Evolutionary conservation across 768 basidiomycete genomes (phyloP), one percentile per base, ranked within the genome.

Genomic region (Rhodotorula taiwanensis): DNA sequence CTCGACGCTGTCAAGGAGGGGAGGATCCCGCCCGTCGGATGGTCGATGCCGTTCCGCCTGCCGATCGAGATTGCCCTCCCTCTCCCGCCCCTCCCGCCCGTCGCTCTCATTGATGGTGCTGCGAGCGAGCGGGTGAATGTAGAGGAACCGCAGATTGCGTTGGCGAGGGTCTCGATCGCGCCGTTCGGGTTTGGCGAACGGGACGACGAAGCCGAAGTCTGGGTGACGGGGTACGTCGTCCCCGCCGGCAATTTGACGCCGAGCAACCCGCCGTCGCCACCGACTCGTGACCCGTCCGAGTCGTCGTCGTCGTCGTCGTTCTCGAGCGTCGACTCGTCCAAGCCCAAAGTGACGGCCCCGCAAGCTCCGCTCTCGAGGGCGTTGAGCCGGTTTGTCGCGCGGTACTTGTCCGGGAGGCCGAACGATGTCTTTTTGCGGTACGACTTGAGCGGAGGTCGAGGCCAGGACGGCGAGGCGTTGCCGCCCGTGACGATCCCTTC

Each of bases 21-120:
- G 25, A 52, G 36, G 5, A 28, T 56, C 15, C 52, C 68, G 7
- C 31, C 49, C 10, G 25, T 70, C 58, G 52, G 60, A 20, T 70
- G 47, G 39, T 60, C 57, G 27, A 39, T 70, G 49, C 68, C 68
- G 0, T 70, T 62, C 68, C 54, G 55, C 28, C 31, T 70, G 25
- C 68, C 68, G 39, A 36, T 70, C 58, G 41, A 64, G 39, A 31
- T 70, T 34, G 42, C 31, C 31, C 57, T 69, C 21, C 57, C 68
- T 1, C 56, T 62, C 33, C 63, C 62, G 11, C 49, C 52, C 18
- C 30, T 27, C 10, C 48, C 58, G 2, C 5, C 41, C 11, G 21
- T 21, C 21, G 42, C 43, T 5, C 10, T 9, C 36, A 16, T 16
- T 16, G 36, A 39, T 39, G 10, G 10, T 39, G 10, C 36, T 15